Percentiles rank a stretch among this genome's conserved stretches.
Evolutionary conservation across 805 yeast genomes (phyloP).

Genomic region (Kuraishia cidri): DNA sequence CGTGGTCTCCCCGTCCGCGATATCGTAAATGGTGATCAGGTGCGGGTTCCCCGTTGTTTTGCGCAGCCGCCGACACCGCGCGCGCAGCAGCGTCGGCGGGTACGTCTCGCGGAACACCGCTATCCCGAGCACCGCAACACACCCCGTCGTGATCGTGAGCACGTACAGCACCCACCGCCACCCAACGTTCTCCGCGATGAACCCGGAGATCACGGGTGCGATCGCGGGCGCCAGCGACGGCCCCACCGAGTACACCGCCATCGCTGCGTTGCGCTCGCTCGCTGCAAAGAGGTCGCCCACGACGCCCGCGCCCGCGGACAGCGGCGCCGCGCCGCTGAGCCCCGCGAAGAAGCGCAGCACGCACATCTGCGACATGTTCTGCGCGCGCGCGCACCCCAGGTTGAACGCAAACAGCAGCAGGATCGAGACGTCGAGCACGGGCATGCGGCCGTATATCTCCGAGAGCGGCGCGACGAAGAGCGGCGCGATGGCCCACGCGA

Average conservation of each 20-base stretch:
- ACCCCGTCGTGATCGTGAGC: conserved; percentile 42
- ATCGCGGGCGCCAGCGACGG: conserved; percentile 52
- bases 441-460: conserved; percentile 55
- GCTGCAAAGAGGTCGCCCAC: conserved; percentile 52
- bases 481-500: conserved; percentile 66
- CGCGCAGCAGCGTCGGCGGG: conserved; percentile 39
- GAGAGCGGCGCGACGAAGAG: conserved; percentile 58
- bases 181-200: conserved; percentile 33
- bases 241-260: conserved; percentile 40
- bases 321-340: conserved; percentile 54
- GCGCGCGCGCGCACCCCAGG: conserved; percentile 54
- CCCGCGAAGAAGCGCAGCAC: conserved; percentile 58
- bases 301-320: conserved; percentile 64
- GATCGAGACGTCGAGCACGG: conserved; percentile 43
- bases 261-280: conserved; percentile 40
- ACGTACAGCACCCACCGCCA: conserved; percentile 66
- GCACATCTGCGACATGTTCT: conserved; percentile 44
- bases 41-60: conserved; percentile 45
- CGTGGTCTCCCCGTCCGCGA: conserved; percentile 38
- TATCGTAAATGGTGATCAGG: conserved; percentile 53
- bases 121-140: conserved; percentile 30
- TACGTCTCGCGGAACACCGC: conserved; percentile 48
- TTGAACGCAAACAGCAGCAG: conserved; percentile 39
- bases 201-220: conserved; percentile 52
- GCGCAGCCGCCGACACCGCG: conserved; percentile 36